Percentiles rank a stretch among this genome's conserved stretches.
These are phyloP conservation scores for Aspergillus baeticus DNA, from an alignment of 495 filamentous ascomycete species.

Conservation along the genomic window DNA sequence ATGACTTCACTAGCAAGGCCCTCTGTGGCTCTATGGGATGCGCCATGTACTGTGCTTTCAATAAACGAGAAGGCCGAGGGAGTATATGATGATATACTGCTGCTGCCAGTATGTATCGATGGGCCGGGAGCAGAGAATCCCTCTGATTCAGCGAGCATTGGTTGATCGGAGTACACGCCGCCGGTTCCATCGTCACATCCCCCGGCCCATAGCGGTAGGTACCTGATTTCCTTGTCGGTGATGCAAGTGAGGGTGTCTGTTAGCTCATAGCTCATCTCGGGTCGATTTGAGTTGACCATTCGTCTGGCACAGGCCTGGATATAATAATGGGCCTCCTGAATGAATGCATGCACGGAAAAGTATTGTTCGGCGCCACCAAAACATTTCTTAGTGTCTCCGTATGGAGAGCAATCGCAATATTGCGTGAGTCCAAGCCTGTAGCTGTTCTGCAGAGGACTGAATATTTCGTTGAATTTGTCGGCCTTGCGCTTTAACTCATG, in stretches of 20 bases:
- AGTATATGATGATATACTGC: constrained; percentile 17
- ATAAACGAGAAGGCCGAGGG: constrained; percentile 24
- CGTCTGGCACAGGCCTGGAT: constrained; percentile 14
- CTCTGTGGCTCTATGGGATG: constrained; percentile 34
- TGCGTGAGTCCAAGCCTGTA: not conserved
- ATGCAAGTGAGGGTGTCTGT: constrained; percentile 49
- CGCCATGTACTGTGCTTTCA: constrained; percentile 30
- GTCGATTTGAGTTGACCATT: constrained; percentile 19
- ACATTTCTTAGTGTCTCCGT: not conserved
- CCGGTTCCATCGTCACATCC: constrained; percentile 55
- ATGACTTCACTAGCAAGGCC: constrained; percentile 28
- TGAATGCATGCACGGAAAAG: constrained; percentile 10
- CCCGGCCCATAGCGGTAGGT: constrained; percentile 55
- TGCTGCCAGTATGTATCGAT: constrained; percentile 38
- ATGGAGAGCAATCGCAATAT: not conserved
- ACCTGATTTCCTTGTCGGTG: constrained; percentile 48
- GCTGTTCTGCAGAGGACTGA: not conserved
- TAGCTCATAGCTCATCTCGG: constrained; percentile 16
- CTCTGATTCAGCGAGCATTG: constrained; percentile 37
- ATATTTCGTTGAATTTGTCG: not conserved
- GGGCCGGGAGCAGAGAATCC: constrained; percentile 47
- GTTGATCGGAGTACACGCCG: constrained; percentile 46
- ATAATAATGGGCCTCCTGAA: constrained; percentile 14
- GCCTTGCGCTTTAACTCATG: not conserved
- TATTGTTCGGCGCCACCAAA: not conserved